phyloP scores from a whole-genome alignment of 805 yeast genomes.

The Cyberlindnera nakhonratchasimensis region DNA sequence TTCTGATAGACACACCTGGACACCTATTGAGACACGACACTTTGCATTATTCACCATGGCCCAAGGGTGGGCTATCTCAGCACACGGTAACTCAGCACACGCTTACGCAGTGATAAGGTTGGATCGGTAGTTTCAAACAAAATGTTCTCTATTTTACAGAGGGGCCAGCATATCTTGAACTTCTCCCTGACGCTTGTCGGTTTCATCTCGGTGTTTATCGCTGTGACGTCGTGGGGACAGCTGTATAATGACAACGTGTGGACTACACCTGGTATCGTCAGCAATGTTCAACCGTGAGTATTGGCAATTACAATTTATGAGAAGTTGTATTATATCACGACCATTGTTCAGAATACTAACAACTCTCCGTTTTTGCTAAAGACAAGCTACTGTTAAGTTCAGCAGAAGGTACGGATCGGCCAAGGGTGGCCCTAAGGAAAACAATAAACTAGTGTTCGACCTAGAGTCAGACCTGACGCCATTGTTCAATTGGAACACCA shows the following conservation, averaged over 20 bases:
- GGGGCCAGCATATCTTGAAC: conserved; percentile 50
- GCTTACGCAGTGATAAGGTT: too few relatives aligned
- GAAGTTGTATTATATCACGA: too few relatives aligned
- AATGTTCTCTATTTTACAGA: conserved; percentile 42
- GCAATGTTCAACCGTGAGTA: conserved; percentile 34
- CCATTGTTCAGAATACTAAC: conserved; percentile 17
- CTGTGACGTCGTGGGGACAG: conserved; percentile 47
- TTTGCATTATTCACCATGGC: too few relatives aligned
- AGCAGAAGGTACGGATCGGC: conserved; percentile 67
- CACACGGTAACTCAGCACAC: too few relatives aligned
- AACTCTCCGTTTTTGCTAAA: too few relatives aligned
- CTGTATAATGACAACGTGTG: conserved; percentile 45
- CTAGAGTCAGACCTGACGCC: conserved; percentile 70
- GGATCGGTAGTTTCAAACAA: too few relatives aligned
- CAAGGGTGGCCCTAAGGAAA: conserved; percentile 69
- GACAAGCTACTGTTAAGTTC: conserved; percentile 42
- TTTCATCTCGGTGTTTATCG: conserved; percentile 44
- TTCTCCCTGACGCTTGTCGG: conserved; percentile 51
- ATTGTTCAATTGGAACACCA: conserved; percentile 94
- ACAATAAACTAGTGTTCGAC: conserved; percentile 68
- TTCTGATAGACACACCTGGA: too few relatives aligned
- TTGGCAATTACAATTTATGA: too few relatives aligned
- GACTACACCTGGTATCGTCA: conserved; percentile 36
- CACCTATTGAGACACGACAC: too few relatives aligned
- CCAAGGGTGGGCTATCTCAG: too few relatives aligned